Base-by-base conservation (phyloP, 306 rosid species). In the Urtica urens region DNA sequence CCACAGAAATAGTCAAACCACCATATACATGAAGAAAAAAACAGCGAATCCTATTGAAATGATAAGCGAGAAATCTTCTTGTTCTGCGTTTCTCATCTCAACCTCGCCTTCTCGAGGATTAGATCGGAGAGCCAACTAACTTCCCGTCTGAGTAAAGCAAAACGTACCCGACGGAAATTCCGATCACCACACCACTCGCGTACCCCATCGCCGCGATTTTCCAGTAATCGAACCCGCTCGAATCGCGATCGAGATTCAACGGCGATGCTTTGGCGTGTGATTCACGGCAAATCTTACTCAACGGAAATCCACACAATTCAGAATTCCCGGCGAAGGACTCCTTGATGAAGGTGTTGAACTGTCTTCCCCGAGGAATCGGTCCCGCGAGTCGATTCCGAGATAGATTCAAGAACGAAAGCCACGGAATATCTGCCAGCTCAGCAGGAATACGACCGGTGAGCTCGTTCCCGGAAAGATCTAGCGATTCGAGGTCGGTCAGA, bases 281-380 rank as follows among this genome's bases (percentile, higher is more conserved):
- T 17, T 21, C 48, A 18, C 19, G 18, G 56, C 56, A 51, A 18
- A 5, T 12, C 7, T 31, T 1, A 2, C 27, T 11, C 16, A 49
- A 16, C 11, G 56, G 56, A 14, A 51, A 51, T 6, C 56, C 56
- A 51, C 56, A 51, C 12, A 51, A 30, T 17, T 28, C 56, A 1
- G n/a, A 2, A 43, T 51, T 51, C n/a, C 42, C 56, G 3, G n/a
- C 2, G 40, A 31, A 51, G 35, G 56, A 51, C 12, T 31, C 56
- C 11, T 22, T 51, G 18, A 13, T 21, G 42, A 51, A 51, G 1
- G 56, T 51, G 8, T 51, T 33, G 42, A 51, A 51, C 3, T 51
- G 56, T 6, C 22, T 33, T 11, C 56, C 56, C 0, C 1, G 4
- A 12, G 56, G 56, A 10, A 51, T 51, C 20, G 56, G 56, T 2